Evolutionary conservation across 2,329 filamentous ascomycete species (phyloP).

Genomic region (Leptodontidium sp.): DNA sequence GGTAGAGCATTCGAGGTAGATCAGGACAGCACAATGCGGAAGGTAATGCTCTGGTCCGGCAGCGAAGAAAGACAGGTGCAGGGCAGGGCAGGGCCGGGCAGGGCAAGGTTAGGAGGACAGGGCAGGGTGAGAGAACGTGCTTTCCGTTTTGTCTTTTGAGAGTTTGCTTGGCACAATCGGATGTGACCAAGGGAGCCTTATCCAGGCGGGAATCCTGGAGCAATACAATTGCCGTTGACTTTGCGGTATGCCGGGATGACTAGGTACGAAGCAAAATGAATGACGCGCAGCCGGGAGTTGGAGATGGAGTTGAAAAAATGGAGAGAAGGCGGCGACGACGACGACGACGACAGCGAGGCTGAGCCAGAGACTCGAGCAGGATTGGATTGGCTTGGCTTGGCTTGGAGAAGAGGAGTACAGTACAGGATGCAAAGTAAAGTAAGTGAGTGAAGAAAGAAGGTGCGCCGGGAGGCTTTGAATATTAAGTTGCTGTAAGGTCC

Average conservation of each 20-base stretch:
- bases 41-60: conserved; percentile 19
- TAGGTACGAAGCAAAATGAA: not conserved
- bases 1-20: conserved; percentile 29
- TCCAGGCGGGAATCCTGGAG: conserved; percentile 25
- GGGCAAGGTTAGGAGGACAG: conserved; percentile 2
- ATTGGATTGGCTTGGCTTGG: conserved; percentile 2
- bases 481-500: conserved; percentile 2
- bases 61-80: not conserved
- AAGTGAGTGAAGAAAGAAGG: not conserved
- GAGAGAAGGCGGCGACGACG: not conserved
- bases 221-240: conserved; percentile 19
- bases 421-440: not conserved
- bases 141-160: conserved; percentile 27
- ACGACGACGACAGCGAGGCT: conserved; percentile 15
- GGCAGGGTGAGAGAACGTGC: conserved; percentile 30
- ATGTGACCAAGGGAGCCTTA: conserved; percentile 24
- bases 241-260: conserved; percentile 15
- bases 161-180: conserved; percentile 24
- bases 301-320: not conserved
- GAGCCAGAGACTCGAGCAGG: conserved; percentile 2
- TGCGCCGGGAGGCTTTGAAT: conserved; percentile 3
- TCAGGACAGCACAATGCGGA: conserved; percentile 31
- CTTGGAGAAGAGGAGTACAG: conserved; percentile 2
- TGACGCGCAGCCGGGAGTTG: conserved; percentile 13
- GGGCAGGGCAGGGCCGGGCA: conserved; percentile 14